phyloP scores from a whole-genome alignment of 306 rosid genomes.

The Rosa lucieae region DNA sequence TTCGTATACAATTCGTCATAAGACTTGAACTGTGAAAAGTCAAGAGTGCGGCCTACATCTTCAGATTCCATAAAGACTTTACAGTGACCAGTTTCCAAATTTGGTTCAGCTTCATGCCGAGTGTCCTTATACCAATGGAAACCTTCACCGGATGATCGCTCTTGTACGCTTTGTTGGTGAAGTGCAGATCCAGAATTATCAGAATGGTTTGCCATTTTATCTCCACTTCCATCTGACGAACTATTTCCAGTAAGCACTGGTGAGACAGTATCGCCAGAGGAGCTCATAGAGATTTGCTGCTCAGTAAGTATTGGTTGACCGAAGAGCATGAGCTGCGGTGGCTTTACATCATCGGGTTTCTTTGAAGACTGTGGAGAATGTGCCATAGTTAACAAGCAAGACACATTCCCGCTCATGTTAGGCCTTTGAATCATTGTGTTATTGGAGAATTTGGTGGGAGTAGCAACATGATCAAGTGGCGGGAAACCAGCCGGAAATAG shows the following conservation, averaged over 20 bases:
- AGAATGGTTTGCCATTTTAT: conserved; percentile 42
- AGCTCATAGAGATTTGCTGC: conserved; percentile 70
- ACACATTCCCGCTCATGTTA: conserved; percentile 53
- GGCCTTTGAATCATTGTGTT: conserved; percentile 48
- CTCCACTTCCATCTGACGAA: conserved; percentile 69
- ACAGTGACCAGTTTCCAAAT: conserved; percentile 68
- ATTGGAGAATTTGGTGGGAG: conserved; percentile 38
- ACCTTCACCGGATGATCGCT: conserved; percentile 56
- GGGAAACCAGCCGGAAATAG: conserved; percentile 54
- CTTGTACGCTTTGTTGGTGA: conserved; percentile 42
- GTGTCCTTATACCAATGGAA: conserved; percentile 52
- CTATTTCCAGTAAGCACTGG: conserved; percentile 57
- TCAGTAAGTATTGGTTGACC: conserved; percentile 74
- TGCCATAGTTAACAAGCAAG: conserved; percentile 66
- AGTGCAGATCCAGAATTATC: conserved; percentile 58
- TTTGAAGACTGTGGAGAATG: conserved; percentile 47
- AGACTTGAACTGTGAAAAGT: conserved; percentile 64
- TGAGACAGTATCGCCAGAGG: conserved; percentile 66
- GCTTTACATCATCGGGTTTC: conserved; percentile 50
- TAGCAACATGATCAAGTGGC: conserved; percentile 46
- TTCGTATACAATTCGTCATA: conserved; percentile 60
- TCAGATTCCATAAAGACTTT: conserved; percentile 73
- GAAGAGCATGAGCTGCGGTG: conserved; percentile 72
- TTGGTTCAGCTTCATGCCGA: conserved; percentile 45
- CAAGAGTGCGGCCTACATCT: conserved; percentile 70